phyloP scores from a whole-genome alignment of 352 stramenopile species.

The Phytophthora sojae region DNA sequence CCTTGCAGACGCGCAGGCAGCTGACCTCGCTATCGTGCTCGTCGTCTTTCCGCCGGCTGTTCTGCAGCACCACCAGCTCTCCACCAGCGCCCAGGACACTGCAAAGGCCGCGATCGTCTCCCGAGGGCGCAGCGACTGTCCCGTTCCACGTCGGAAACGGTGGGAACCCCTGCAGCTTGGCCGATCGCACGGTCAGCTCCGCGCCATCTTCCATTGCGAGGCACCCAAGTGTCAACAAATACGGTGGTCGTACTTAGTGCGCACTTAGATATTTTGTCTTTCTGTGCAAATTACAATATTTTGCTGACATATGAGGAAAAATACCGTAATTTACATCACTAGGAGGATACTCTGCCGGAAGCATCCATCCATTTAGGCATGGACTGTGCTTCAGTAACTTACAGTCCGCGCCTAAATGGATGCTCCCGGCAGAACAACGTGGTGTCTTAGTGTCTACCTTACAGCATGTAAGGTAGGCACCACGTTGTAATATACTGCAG shows the following conservation, averaged over 20 bases:
- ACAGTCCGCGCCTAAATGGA: no score
- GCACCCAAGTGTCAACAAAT: constrained; percentile 7
- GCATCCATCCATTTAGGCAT: no score
- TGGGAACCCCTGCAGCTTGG: constrained; percentile 48
- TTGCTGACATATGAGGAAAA: no score
- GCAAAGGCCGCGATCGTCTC: constrained; percentile 24
- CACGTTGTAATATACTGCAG: no score
- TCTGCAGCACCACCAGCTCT: constrained; percentile 57
- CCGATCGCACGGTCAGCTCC: constrained; percentile 47
- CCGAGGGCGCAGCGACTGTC: constrained; percentile 33
- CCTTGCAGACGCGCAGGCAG: constrained; percentile 39
- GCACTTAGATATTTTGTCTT: no score
- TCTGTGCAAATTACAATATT: no score
- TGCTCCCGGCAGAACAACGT: no score
- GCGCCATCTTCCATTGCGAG: constrained; percentile 16
- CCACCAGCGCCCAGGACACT: constrained; percentile 65
- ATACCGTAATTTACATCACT: no score
- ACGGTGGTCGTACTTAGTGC: not conserved
- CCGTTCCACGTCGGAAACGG: constrained; percentile 74
- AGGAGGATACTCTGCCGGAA: no score
- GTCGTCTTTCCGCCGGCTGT: not conserved
- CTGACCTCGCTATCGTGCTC: constrained; percentile 9
- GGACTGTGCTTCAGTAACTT: no score
- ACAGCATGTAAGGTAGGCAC: no score
- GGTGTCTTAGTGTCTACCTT: no score